Evolutionary conservation across 2,329 filamentous ascomycete genomes (phyloP), one percentile per base, ranked within the genome.

Genomic region (Byssoonygena ceratinophila): DNA sequence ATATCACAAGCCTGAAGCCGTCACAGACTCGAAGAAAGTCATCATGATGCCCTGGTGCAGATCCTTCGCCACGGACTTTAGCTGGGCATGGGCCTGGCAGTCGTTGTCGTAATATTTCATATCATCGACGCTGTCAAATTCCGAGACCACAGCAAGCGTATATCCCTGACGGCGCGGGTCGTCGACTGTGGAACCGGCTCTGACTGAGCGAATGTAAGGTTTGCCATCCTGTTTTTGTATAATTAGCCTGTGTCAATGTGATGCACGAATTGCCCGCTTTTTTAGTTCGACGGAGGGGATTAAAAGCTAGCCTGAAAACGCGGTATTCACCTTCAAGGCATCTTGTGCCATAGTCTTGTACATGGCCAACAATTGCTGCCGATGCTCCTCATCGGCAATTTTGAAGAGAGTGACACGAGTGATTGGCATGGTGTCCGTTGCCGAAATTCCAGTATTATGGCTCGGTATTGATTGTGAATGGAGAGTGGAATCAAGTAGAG

Each of bases 61-160:
- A 16, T 58, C 32, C 18, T 55, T 55, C 2, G 58, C 57, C 18
- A 60, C 55, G 12, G 53, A 51, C 34, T 61, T 60, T 55, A 79
- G 64, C 14, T 62, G 66, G 27, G 61, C 61, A 59, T 80, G 77
- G 23, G 75, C 75, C 52, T 66, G 66, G 59, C 75, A 77, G 31
- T 71, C 69, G 16, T 74, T 70, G 61, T 85, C 82, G 64, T 83
- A 85, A 67, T 75, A 85, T 56, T 76, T 72, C 76, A 84, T 79
- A 61, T 84, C 82, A 4, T 79, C 80, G 47, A 77, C 63, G 56
- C 64, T 78, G 48, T 74, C 73, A 61, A 85, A 85, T 51, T 76
- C 73, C 40, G 76, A 78, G 58, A 78, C 74, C 52, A 75, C 76
- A 22, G 78, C 71, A 46, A 85, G 61, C 1, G 79, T 84, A 68